Conservation (phyloP, 768 basidiomycete species). For the Suillus spraguei region DNA sequence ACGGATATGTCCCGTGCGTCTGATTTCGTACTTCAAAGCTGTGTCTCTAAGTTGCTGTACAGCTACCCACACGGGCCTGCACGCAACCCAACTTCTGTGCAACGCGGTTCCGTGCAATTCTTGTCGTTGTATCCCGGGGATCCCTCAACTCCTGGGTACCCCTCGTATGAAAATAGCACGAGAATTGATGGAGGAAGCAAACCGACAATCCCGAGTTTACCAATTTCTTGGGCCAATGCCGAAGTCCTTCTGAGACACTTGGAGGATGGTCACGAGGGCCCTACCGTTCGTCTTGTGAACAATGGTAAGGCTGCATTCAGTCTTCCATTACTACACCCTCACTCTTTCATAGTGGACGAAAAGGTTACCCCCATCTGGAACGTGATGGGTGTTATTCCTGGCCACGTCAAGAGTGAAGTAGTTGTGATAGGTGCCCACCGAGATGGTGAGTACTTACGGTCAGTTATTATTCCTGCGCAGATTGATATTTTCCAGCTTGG, state of each 20-base stretch:
- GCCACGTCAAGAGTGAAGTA: slow-evolving; percentile 64
- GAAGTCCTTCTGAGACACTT: slow-evolving; percentile 54
- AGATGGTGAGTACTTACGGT: slow-evolving; percentile 48
- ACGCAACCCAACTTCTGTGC: slow-evolving; percentile 59
- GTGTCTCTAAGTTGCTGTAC: neutral
- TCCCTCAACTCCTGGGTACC: slow-evolving; percentile 51
- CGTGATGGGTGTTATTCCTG: slow-evolving; percentile 64
- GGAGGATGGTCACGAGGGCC: slow-evolving; percentile 44
- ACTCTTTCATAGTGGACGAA: slow-evolving; percentile 41
- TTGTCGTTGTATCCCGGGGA: slow-evolving; percentile 58
- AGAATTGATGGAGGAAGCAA: slow-evolving; percentile 50
- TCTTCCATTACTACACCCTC: neutral
- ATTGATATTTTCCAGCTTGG: slow-evolving; percentile 17
- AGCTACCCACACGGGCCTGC: slow-evolving; percentile 73
- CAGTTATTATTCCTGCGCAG: neutral
- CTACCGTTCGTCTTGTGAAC: slow-evolving; percentile 58
- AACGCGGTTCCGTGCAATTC: slow-evolving; percentile 70
- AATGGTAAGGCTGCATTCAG: slow-evolving; percentile 40
- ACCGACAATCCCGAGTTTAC: slow-evolving; percentile 61
- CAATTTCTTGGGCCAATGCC: slow-evolving; percentile 69
- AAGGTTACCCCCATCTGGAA: slow-evolving; percentile 74
- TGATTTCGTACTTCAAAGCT: neutral
- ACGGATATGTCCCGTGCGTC: slow-evolving; percentile 52
- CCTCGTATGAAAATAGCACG: slow-evolving; percentile 67
- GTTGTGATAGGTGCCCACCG: slow-evolving; percentile 73